phyloP scores from a whole-genome alignment of 257 asterid species.

The Solanum verrucosum region DNA sequence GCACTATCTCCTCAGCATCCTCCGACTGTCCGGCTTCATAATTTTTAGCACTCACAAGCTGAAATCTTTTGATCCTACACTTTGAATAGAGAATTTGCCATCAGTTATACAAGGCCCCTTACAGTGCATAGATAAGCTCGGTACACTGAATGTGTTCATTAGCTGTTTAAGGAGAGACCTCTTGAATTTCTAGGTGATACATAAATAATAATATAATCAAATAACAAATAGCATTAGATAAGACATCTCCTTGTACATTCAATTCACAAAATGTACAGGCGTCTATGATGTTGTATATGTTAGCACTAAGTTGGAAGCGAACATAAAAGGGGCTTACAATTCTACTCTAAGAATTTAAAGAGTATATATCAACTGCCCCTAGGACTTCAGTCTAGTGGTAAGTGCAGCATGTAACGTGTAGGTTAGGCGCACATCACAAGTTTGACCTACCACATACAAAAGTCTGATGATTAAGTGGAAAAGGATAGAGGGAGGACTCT shows the following conservation, averaged over 20 bases:
- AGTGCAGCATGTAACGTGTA: background rate
- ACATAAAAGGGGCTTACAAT: background rate
- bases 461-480: background rate
- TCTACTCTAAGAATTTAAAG: background rate
- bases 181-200: background rate
- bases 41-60: conserved; percentile 26
- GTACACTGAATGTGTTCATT: background rate
- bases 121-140: background rate
- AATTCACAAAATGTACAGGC: background rate
- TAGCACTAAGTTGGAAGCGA: background rate
- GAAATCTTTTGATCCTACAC: conserved; percentile 38
- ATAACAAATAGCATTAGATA: background rate
- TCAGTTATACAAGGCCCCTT: background rate
- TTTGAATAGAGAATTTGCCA: background rate
- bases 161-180: background rate
- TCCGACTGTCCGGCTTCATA: conserved; percentile 14
- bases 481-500: background rate
- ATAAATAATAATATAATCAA: background rate
- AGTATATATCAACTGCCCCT: background rate
- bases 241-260: background rate
- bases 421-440: background rate
- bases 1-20: conserved; percentile 19
- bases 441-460: background rate
- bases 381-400: background rate
- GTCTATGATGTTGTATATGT: background rate